Conservation (phyloP, 2,329 filamentous ascomycete species). For the Venturia nashicola region DNA sequence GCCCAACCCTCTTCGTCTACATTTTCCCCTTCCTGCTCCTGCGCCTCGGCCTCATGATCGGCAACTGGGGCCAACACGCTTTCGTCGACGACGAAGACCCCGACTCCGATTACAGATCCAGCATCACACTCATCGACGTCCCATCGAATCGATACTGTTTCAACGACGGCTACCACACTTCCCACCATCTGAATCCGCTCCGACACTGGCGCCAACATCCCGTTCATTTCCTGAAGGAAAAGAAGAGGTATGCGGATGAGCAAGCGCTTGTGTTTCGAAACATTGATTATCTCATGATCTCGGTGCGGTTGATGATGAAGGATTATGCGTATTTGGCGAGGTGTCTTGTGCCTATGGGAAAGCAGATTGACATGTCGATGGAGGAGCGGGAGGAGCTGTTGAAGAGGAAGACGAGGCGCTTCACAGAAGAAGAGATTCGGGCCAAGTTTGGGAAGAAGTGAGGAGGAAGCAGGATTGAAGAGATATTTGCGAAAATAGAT, state of each 20-base stretch:
- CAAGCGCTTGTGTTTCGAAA: conserved; percentile 66
- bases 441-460: conserved; percentile 36
- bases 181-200: conserved; percentile 65
- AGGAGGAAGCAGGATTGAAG: not conserved
- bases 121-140: conserved; percentile 69
- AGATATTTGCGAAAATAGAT: not conserved
- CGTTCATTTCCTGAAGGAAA: conserved; percentile 57
- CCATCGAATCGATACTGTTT: conserved; percentile 69
- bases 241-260: conserved; percentile 52
- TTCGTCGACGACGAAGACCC: conserved; percentile 66
- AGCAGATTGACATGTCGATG: conserved; percentile 54
- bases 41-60: conserved; percentile 63
- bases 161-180: conserved; percentile 75
- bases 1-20: conserved; percentile 51
- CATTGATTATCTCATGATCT: conserved; percentile 71
- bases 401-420: conserved; percentile 50
- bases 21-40: conserved; percentile 54
- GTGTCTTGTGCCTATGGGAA: conserved; percentile 61
- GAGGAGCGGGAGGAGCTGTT: conserved; percentile 53
- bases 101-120: conserved; percentile 65
- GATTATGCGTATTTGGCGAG: conserved; percentile 58
- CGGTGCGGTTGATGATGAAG: conserved; percentile 53
- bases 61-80: conserved; percentile 77
- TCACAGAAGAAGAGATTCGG: conserved; percentile 52
- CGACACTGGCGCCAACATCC: conserved; percentile 77